These are phyloP conservation scores for Trypanosoma brucei DNA, from an alignment of 208 protist species.

Conservation along the genomic window DNA sequence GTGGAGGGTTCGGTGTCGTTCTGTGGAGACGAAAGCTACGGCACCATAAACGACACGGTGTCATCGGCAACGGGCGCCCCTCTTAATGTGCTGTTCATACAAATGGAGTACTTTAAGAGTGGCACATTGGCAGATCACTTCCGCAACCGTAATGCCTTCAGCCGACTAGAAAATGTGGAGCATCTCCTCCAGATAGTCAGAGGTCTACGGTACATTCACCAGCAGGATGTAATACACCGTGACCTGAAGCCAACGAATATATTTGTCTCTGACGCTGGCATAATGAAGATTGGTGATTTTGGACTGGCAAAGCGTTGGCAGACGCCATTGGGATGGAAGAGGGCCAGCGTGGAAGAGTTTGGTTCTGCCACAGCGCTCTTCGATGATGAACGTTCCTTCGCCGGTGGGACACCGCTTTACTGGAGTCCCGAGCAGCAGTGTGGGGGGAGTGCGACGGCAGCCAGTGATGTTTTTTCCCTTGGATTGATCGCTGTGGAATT, in stretches of 20 bases:
- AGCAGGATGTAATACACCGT: conserved; percentile 69
- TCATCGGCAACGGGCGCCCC: conserved; percentile 8
- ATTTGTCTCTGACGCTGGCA: conserved; percentile 50
- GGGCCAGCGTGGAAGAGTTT: conserved; percentile 18
- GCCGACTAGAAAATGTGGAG: conserved; percentile 54
- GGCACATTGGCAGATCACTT: conserved; percentile 75
- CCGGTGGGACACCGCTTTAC: conserved; percentile 66
- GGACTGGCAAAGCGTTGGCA: conserved; percentile 60
- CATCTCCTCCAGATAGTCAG: conserved; percentile 63
- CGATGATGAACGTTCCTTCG: conserved; percentile 45
- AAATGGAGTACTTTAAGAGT: conserved; percentile 79
- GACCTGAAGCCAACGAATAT: conserved; percentile 87
- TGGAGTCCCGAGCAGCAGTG: conserved; percentile 76
- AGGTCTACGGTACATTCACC: conserved; percentile 69
- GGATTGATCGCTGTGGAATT: conserved; percentile 79
- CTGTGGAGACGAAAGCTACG: conserved; percentile 15
- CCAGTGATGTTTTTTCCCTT: conserved; percentile 75
- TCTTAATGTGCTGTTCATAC: conserved; percentile 78
- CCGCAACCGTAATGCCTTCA: conserved; percentile 34
- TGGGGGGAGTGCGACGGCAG: conserved; percentile 31
- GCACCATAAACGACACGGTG: not conserved
- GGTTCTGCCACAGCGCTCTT: conserved; percentile 24
- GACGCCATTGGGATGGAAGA: not conserved
- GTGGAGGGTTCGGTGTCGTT: conserved; percentile 38
- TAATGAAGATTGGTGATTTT: conserved; percentile 87